phyloP scores from a whole-genome alignment of 2,329 filamentous ascomycete genomes.

The Decorospora gaudefroyi region DNA sequence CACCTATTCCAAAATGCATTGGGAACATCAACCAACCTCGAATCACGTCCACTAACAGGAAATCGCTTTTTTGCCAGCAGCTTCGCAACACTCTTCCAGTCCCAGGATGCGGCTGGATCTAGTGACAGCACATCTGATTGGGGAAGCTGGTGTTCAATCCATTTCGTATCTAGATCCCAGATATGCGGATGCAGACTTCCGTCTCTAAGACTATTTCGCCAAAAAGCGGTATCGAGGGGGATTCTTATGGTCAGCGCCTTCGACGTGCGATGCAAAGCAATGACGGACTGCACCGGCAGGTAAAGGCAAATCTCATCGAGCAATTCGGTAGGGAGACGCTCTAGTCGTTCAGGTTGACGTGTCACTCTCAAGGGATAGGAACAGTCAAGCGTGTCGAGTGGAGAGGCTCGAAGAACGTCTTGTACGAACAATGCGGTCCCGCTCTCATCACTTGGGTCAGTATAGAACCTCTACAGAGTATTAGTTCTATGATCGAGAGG shows the following conservation, averaged over 20 bases:
- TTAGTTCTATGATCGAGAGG: not conserved
- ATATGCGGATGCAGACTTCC: conserved; percentile 30
- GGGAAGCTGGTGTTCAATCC: conserved; percentile 12
- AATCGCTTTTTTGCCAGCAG: conserved; percentile 22
- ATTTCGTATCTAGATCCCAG: conserved; percentile 30
- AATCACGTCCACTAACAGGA: conserved; percentile 15
- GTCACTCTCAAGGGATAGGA: not conserved
- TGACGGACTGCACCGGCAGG: conserved; percentile 19
- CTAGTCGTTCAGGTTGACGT: conserved; percentile 13
- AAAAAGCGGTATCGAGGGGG: conserved; percentile 32
- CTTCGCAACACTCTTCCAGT: conserved; percentile 26
- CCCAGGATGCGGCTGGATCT: conserved; percentile 12
- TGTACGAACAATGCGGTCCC: conserved; percentile 16
- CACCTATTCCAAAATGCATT: conserved; percentile 34
- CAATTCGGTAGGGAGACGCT: conserved; percentile 25
- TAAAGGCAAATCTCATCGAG: conserved; percentile 22
- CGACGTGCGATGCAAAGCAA: conserved; percentile 29
- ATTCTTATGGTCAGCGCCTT: conserved; percentile 24
- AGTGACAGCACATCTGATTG: not conserved
- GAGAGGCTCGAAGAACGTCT: conserved; percentile 15
- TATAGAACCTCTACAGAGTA: conserved; percentile 29
- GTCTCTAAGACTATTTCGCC: conserved; percentile 27
- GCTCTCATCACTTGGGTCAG: conserved; percentile 23
- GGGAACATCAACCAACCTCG: conserved; percentile 17
- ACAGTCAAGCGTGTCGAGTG: conserved; percentile 2